These are phyloP conservation scores for Pseudopithomyces maydicus DNA, from an alignment of 2,329 filamentous ascomycete species.

Conservation along the genomic window DNA sequence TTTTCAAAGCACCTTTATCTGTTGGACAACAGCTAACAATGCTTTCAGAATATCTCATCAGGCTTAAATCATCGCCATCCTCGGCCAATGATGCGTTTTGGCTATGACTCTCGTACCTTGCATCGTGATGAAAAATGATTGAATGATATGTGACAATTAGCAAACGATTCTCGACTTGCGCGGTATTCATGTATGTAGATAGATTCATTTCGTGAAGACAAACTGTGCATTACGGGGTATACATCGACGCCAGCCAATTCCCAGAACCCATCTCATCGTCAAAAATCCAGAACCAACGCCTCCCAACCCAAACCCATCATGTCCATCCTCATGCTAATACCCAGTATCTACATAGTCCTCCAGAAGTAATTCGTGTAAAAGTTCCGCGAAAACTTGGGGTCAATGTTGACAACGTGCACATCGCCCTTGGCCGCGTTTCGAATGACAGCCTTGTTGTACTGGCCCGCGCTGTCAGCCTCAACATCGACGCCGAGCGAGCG, in stretches of 20 bases:
- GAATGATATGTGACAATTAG: not conserved
- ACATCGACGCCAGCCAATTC: not conserved
- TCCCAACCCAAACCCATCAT: not conserved
- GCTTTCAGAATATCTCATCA: not conserved
- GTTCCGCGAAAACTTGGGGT: conserved; percentile 86
- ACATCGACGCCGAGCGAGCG: conserved; percentile 89
- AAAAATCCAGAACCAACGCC: not conserved
- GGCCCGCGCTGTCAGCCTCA: conserved; percentile 78
- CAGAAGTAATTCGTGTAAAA: conserved; percentile 98
- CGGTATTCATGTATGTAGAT: not conserved
- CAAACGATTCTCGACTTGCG: not conserved
- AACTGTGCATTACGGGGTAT: not conserved
- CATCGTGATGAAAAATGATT: too few relatives aligned
- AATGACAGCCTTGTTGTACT: conserved; percentile 84
- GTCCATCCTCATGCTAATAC: not conserved
- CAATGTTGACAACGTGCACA: conserved; percentile 92
- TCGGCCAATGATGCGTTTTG: too few relatives aligned
- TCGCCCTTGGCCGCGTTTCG: conserved; percentile 86
- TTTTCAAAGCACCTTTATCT: not conserved
- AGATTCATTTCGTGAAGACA: not conserved
- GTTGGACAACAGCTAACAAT: not conserved
- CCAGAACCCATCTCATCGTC: not conserved
- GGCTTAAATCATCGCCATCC: not conserved
- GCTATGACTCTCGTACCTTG: too few relatives aligned
- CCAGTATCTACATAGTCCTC: conserved; percentile 69